Evolutionary conservation across 2,329 filamentous ascomycete genomes (phyloP).

Genomic region (Fusarium ambrosium): DNA sequence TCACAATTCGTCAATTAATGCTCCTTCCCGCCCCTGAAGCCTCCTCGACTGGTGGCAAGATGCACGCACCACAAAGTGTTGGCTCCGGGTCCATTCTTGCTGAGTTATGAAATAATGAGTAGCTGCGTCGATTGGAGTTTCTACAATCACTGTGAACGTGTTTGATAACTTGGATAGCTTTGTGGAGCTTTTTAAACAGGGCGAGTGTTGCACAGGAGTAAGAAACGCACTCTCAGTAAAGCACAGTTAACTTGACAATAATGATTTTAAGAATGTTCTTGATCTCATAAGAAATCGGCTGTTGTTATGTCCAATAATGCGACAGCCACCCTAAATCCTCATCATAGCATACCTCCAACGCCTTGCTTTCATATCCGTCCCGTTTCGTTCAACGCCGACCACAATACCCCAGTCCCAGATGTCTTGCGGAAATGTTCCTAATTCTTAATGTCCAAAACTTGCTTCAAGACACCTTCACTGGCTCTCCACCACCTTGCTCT

Average conservation of each 20-base stretch:
- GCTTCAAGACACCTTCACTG: slow-evolving; percentile 73
- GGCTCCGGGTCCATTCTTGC: background rate
- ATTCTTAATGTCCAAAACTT: slow-evolving; percentile 71
- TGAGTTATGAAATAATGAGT: background rate
- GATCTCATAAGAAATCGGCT: background rate
- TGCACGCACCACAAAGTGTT: background rate
- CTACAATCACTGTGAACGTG: background rate
- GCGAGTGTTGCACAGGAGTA: background rate
- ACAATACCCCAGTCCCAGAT: background rate
- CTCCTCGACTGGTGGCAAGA: background rate
- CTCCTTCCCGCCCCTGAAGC: background rate
- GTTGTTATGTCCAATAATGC: background rate
- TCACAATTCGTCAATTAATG: background rate
- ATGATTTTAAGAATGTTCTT: background rate
- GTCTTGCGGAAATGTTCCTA: slow-evolving; percentile 37
- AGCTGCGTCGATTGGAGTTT: background rate
- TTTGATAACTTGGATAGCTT: background rate
- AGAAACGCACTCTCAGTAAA: background rate
- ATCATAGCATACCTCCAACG: slow-evolving; percentile 22
- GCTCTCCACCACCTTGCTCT: slow-evolving; percentile 81
- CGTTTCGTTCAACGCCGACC: slow-evolving; percentile 29
- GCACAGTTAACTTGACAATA: background rate
- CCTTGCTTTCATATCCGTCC: slow-evolving; percentile 19
- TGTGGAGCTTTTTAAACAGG: background rate
- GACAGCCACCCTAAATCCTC: background rate